Evolutionary conservation across 1,139 yeast genomes (phyloP), one percentile per base, ranked within the genome.

Genomic region (Nakaseomyces delphensis): DNA sequence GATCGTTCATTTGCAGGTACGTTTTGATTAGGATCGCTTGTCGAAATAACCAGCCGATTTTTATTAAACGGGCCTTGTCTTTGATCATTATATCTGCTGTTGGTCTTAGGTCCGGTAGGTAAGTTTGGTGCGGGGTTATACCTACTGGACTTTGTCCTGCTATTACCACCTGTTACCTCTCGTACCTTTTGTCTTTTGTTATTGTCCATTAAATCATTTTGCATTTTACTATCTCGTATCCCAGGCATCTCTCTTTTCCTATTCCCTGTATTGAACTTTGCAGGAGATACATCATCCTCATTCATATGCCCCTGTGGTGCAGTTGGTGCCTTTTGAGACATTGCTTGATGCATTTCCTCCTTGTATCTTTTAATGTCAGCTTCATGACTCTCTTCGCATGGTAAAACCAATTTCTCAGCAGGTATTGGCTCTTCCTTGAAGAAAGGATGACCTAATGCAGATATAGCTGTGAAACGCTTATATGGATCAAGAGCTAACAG

Each of bases 321-420:
- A 3, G 60, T 46, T 13, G 64, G 64, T 1, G 55, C 62, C 41
- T 50, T 54, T 32, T 56, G 60, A 2, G 63, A 56, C 54, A 56
- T 49, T 1, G 56, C 49, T 43, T 57, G 60, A 25, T 57, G 59
- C 52, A 54, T 44, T 46, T 60, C 64, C 52, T 69, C 69, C 52
- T 76, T 77, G 54, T 73, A 79, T 51, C 77, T 69, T 47, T 83
- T 79, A 43, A 78, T 77, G 57, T 84, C 95, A 33, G 86, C 76
- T 60, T 91, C 97, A 60, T 91, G 97, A 49, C 94, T 78, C 51
- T 89, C 95, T 48, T 83, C 87, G 53, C 82, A 83, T 0, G 94
- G 91, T 39, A 84, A 64, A n/a, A 75, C 75, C 11, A 63, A 55
- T 0, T 77, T 75, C 13, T 52, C 46, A 13, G 76, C 68, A 0